Base-by-base conservation (phyloP, 2,329 filamentous ascomycete species). In the Ophiostoma fasciatum region DNA sequence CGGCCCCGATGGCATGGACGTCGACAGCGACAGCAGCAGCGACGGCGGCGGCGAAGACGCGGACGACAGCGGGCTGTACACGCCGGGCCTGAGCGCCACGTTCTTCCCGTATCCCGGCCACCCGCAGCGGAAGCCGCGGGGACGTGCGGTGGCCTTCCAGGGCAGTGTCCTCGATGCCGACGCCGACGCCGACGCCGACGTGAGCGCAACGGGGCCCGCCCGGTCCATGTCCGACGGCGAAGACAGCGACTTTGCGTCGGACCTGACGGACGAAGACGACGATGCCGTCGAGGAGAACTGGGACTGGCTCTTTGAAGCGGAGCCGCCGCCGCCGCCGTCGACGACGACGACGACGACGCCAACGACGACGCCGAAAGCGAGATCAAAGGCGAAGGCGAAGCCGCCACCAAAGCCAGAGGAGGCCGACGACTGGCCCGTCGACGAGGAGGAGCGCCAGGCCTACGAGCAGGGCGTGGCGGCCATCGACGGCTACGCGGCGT, bases 401-500 rank as follows among this genome's bases (percentile, higher is more conserved):
- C n/a, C n/a, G n/a, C n/a, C n/a, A n/a, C n/a, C n/a, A n/a, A n/a
- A n/a, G n/a, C n/a, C n/a, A 11, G 42, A 39, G 12, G 26, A 38
- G 12, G 30, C 38, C 15, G 41, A 46, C 19, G 37, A 42, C 20
- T 48, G 45, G 46, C 35, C 42, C 9, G 39, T 45, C 7, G 44
- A 46, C 29, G 35, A 25, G 8, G 38, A 42, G 17, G 42, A 43
- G 31, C 42, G 42, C 10, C 7, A 15, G n/a, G 42, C 44, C 3
- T 49, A 49, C 35, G 33, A 42, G n/a, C 27, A 41, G 13, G 38
- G 40, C 18, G 36, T 45, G 5, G 28, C 22, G 3, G 22, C 23
- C 1, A 42, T 46, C 11, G 37, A 37, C 3, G 46, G 42, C 21
- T 46, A 48, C 27, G 10, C 19, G 4, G 18, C 27, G 4, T 58